Conservation (phyloP, 2,329 filamentous ascomycete species). For the Neopestalotiopsis clavispora region DNA sequence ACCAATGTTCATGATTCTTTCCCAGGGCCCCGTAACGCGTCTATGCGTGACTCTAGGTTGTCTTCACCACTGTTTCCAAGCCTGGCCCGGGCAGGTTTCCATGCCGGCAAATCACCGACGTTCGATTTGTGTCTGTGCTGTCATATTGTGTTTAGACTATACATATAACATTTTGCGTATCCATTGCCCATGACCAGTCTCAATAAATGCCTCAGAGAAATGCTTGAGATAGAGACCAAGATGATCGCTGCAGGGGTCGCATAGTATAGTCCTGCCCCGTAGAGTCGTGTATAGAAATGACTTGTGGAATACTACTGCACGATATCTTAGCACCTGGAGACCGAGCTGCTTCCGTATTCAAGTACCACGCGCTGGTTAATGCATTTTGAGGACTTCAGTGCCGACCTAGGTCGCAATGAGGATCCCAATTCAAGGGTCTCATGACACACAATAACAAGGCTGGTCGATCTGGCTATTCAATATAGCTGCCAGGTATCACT, state of each 20-base stretch:
- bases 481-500: no score
- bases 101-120: background rate
- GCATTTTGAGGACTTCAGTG: no score
- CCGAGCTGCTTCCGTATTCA: no score
- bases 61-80: constrained; percentile 1
- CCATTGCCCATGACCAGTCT: background rate
- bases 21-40: background rate
- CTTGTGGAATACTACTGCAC: background rate
- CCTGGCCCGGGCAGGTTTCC: background rate
- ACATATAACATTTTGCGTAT: background rate
- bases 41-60: background rate
- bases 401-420: no score
- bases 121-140: background rate
- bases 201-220: background rate
- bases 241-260: background rate
- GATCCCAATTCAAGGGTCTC: no score
- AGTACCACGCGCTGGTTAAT: no score
- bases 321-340: no score
- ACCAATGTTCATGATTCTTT: background rate
- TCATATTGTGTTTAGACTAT: background rate
- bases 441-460: no score
- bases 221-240: background rate
- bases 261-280: background rate
- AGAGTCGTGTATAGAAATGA: background rate
- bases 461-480: no score